Evolutionary conservation across 202 grass and related monocot genomes (phyloP).

Genomic region (Brachypodium distachyon): DNA sequence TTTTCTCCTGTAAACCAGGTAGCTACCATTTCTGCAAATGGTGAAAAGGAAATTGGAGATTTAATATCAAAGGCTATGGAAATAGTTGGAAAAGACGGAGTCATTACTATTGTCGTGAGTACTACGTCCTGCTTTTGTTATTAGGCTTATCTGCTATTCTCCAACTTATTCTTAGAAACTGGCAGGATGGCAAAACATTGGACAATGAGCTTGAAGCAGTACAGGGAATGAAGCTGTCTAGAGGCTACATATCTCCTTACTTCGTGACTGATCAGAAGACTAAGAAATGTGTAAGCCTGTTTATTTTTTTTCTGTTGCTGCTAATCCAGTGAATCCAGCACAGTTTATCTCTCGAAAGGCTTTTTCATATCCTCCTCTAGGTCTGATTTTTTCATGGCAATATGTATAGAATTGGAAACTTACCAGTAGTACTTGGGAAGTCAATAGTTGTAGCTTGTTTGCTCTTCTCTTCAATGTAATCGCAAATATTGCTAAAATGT

Average conservation of each 20-base stretch:
- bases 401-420: not conserved
- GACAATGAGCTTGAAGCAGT: conserved; percentile 79
- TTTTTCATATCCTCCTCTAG: not conserved
- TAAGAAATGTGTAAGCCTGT: conserved; percentile 86
- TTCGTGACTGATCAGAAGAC: conserved; percentile 88
- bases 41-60: conserved; percentile 94
- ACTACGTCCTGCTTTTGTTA: conserved; percentile 6
- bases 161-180: conserved; percentile 14
- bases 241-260: conserved; percentile 96
- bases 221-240: conserved; percentile 90
- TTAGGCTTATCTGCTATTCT: not conserved
- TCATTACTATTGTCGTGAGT: conserved; percentile 87
- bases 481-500: not conserved
- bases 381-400: not conserved
- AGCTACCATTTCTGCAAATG: conserved; percentile 93
- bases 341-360: not conserved
- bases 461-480: not conserved
- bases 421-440: not conserved
- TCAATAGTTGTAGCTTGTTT: not conserved
- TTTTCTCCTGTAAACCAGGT: conserved; percentile 49
- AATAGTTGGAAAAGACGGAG: conserved; percentile 89
- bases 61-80: conserved; percentile 84
- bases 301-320: not conserved
- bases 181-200: conserved; percentile 83
- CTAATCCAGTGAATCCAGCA: not conserved